Evolutionary conservation across 768 basidiomycete genomes (phyloP), one percentile per base, ranked within the genome.

Genomic region (Panaeolus papilionaceus): DNA sequence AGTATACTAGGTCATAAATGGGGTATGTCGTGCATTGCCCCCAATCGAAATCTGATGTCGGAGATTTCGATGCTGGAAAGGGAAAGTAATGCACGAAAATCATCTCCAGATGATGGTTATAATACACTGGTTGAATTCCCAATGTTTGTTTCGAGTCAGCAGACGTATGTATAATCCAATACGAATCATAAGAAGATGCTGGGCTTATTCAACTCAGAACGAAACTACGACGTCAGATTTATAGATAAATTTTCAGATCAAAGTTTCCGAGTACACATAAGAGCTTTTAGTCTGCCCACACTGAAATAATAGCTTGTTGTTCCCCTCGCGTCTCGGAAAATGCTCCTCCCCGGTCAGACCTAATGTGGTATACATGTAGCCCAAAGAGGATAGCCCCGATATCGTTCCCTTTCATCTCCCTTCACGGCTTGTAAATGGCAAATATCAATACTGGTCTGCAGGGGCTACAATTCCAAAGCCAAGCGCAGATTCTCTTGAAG

Each of bases 21-120:
- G 54, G 28, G 54, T 2, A 28, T 37, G 54, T 4, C 3, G 28
- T 33, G 28, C 28, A 58, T 33, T 58, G 54, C 54, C 54, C 54
- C 20, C 16, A n/a, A 49, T n/a, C 8, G 2, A 20, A 20, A 8
- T 58, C 2, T 58, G 11, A 58, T 33, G 33, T n/a, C 54, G 26
- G 54, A 4, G 28, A 58, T 33, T 12, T 12, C 8, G 54, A 4
- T 6, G 11, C 33, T 58, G 4, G 4, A 58, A 58, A 28, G 11
- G 54, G 54, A 58, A 58, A 33, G 14, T 11, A 14, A 58, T 33
- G 54, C 54, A 58, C 54, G 54, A 58, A 58, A 58, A 58, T 58
- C 54, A 58, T 58, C 33, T 58, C 54, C 54, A 58, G 54, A 33
- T 58, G 54, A 58, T 58, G 54, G 4, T 28, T 33, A 10, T 58